Evolutionary conservation across 345 rosid genomes (phyloP).

Genomic region (Linum trigynum): DNA sequence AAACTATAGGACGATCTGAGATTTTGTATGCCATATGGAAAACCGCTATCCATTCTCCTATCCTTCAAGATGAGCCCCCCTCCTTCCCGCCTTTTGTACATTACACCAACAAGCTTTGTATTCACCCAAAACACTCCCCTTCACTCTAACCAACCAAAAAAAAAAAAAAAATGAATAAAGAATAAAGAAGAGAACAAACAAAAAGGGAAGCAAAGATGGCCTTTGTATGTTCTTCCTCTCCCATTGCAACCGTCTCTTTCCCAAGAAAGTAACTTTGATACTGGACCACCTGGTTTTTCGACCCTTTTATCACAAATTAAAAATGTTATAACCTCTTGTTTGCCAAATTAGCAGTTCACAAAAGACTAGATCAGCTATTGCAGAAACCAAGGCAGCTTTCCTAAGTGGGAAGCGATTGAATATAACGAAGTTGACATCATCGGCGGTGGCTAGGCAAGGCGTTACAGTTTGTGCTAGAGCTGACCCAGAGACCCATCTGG

Average conservation of each 20-base stretch:
- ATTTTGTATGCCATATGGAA: constrained; percentile 47
- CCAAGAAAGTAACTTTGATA: constrained; percentile 36
- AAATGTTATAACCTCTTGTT: too few relatives aligned
- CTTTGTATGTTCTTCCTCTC: constrained; percentile 80
- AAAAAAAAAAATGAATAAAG: neutral
- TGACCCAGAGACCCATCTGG: constrained; percentile 91
- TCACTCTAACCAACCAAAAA: neutral
- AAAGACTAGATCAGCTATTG: constrained; percentile 38
- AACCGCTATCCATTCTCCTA: constrained; percentile 27
- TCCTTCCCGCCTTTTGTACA: neutral
- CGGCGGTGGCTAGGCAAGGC: constrained; percentile 23
- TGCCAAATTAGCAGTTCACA: constrained; percentile 34
- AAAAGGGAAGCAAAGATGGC: constrained; percentile 39
- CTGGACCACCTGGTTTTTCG: neutral
- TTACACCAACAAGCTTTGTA: neutral
- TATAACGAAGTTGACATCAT: constrained; percentile 25
- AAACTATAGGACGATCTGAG: constrained; percentile 16
- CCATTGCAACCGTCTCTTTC: constrained; percentile 60
- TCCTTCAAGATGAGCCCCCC: constrained; percentile 54
- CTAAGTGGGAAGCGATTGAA: constrained; percentile 69
- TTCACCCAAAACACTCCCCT: neutral
- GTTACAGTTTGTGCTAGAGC: constrained; percentile 49
- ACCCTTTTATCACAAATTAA: neutral
- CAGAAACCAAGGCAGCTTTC: constrained; percentile 47
- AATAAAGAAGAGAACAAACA: neutral